These are phyloP conservation scores for Linaria vulgaris DNA, from an alignment of 257 asterid genomes.

Conservation along the genomic window DNA sequence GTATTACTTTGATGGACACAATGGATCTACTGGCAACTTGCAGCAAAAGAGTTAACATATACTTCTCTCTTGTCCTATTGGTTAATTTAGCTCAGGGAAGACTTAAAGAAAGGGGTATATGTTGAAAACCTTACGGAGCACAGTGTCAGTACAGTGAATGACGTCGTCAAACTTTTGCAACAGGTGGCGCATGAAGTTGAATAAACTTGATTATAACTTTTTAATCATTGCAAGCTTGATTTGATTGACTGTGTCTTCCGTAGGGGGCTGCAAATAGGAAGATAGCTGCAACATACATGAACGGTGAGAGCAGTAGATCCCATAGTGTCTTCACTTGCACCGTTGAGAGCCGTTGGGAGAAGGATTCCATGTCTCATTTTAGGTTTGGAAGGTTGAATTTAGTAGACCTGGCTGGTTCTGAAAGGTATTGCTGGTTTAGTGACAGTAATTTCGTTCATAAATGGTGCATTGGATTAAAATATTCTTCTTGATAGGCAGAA, in stretches of 20 bases:
- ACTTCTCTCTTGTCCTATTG: slow-evolving; percentile 8
- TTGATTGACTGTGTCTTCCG: slow-evolving; percentile 29
- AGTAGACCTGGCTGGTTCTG: slow-evolving; percentile 93
- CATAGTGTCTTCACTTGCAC: slow-evolving; percentile 88
- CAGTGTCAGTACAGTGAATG: slow-evolving; percentile 63
- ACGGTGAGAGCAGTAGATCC: slow-evolving; percentile 87
- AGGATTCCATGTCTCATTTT: slow-evolving; percentile 71
- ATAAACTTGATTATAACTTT: slow-evolving; percentile 20
- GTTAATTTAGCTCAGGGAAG: slow-evolving; percentile 71
- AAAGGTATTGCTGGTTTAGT: slow-evolving; percentile 50
- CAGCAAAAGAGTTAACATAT: slow-evolving; percentile 6
- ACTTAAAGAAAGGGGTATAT: slow-evolving; percentile 76
- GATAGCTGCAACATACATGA: slow-evolving; percentile 82
- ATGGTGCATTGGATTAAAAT: slow-evolving; percentile 21
- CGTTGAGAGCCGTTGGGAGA: slow-evolving; percentile 84
- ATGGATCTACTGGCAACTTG: background rate
- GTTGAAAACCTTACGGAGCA: slow-evolving; percentile 80
- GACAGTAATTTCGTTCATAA: slow-evolving; percentile 21
- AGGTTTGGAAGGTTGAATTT: slow-evolving; percentile 81
- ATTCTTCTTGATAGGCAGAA: slow-evolving; percentile 58
- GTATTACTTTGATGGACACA: slow-evolving; percentile 34
- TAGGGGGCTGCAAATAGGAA: slow-evolving; percentile 88
- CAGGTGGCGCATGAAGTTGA: slow-evolving; percentile 56
- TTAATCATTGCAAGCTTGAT: slow-evolving; percentile 17
- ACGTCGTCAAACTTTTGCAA: slow-evolving; percentile 59